Evolutionary conservation across 2,329 filamentous ascomycete genomes (phyloP).

Genomic region (Trichoderma atrobrunneum): DNA sequence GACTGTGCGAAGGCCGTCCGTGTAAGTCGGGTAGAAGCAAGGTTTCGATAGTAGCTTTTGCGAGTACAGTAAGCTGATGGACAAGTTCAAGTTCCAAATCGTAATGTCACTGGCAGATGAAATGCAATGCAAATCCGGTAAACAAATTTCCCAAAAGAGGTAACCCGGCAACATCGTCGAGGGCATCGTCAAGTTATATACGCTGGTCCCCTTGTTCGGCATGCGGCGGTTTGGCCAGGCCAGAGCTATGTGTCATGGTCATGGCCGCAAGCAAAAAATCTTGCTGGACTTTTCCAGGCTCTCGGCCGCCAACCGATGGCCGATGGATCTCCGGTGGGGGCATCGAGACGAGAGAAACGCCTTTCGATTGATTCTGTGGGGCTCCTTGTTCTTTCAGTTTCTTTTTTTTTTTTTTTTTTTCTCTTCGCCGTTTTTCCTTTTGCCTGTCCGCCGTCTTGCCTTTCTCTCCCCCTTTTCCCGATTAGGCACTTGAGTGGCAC

Average conservation of each 20-base stretch:
- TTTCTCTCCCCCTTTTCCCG: slow-evolving; percentile 4
- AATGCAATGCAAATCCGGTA: not conserved
- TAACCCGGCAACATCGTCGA: not conserved
- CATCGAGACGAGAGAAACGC: not conserved
- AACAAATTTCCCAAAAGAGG: slow-evolving; percentile 14
- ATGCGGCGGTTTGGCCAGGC: slow-evolving; percentile 14
- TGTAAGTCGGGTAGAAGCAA: slow-evolving; percentile 1
- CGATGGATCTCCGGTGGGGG: slow-evolving; percentile 17
- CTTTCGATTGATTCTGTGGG: slow-evolving; percentile 17
- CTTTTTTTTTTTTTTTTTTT: not conserved
- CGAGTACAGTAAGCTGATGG: slow-evolving; percentile 16
- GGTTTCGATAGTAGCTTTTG: slow-evolving; percentile 8
- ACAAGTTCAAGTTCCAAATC: not conserved
- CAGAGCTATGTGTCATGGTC: slow-evolving; percentile 17
- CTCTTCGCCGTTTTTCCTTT: not conserved
- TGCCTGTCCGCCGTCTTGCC: not conserved
- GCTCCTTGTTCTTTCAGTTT: not conserved
- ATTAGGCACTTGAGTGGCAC: slow-evolving; percentile 9
- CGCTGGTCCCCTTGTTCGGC: slow-evolving; percentile 10
- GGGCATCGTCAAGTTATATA: slow-evolving; percentile 11
- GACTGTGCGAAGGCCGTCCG: not conserved
- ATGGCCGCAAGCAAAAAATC: not conserved
- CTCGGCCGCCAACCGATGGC: slow-evolving; percentile 16
- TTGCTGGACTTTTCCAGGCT: not conserved
- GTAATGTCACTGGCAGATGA: not conserved